A percentile compares a stretch with the other conserved stretches of the same genome.
Conservation (phyloP, 768 basidiomycete genomes). For the Amanita subjunquillea region DNA sequence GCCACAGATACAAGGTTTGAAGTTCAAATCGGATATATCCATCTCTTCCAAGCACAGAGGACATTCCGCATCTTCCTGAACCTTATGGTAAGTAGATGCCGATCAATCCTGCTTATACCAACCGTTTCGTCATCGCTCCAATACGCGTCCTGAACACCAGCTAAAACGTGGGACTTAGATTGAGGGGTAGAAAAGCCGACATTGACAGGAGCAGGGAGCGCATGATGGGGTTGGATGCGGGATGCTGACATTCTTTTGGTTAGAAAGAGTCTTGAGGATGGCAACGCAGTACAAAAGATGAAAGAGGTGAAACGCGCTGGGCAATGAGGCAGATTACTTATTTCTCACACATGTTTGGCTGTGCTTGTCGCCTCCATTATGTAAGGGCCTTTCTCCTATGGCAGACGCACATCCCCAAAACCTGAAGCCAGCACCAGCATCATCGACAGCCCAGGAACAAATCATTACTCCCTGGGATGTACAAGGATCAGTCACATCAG, state of each 20-base stretch:
- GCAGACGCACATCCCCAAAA: not conserved
- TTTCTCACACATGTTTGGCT: constrained; percentile 22
- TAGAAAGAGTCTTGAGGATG: constrained; percentile 4
- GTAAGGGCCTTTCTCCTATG: not conserved
- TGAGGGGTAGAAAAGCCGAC: constrained; percentile 62
- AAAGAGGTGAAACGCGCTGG: constrained; percentile 16
- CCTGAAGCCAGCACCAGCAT: constrained; percentile 5
- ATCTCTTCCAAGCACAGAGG: constrained; percentile 97
- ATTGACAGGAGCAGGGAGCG: constrained; percentile 68
- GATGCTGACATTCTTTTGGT: constrained; percentile 34
- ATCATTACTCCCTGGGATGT: constrained; percentile 98
- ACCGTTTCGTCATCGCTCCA: constrained; percentile 91
- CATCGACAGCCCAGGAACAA: constrained; percentile 35
- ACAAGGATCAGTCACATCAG: constrained; percentile 76
- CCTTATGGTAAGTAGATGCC: constrained; percentile 6
- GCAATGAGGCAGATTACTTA: constrained; percentile 14
- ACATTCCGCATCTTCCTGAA: constrained; percentile 94
- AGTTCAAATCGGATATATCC: constrained; percentile 98
- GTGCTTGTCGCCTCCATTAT: constrained; percentile 8
- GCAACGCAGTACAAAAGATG: constrained; percentile 10
- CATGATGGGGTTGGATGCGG: constrained; percentile 49
- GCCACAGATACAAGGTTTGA: constrained; percentile 97
- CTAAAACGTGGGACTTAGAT: constrained; percentile 78
- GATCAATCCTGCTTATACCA: constrained; percentile 15
- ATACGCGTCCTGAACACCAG: constrained; percentile 92